Evolutionary conservation across 495 filamentous ascomycete species (phyloP).

Genomic region (Neurospora sp.): DNA sequence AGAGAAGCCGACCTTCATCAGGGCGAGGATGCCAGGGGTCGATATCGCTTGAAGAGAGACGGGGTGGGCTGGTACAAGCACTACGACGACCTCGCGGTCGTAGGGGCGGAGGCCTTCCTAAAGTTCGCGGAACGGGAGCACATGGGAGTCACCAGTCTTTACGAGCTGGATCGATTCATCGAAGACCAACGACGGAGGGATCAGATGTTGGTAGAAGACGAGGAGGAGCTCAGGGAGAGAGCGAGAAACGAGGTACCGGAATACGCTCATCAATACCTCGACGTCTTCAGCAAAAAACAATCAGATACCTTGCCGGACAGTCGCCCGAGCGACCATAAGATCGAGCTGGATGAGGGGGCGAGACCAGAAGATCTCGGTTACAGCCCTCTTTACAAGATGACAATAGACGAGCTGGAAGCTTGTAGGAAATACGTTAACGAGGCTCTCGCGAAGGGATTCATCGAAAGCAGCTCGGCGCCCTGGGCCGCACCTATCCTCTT

Average conservation of each 20-base stretch:
- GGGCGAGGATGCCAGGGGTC: no score
- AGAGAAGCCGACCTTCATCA: no score
- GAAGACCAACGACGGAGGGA: neutral
- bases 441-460: constrained; percentile 3
- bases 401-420: constrained; percentile 12
- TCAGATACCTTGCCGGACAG: neutral
- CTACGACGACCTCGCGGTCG: no score
- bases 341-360: neutral
- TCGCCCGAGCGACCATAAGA: neutral
- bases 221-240: neutral
- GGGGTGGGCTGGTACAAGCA: no score
- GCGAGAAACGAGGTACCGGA: neutral
- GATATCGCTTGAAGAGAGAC: no score
- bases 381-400: constrained; percentile 20
- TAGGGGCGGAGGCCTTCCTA: no score
- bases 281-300: neutral
- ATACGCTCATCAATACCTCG: neutral
- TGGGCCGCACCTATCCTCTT: neutral
- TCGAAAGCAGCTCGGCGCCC: neutral
- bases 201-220: neutral
- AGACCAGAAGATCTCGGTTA: neutral
- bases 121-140: no score
- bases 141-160: no score
- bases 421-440: constrained; percentile 1
- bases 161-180: no score